Evolutionary conservation across 345 rosid genomes (phyloP), one percentile per base, ranked within the genome.

Genomic region (Gossypium stocksii): DNA sequence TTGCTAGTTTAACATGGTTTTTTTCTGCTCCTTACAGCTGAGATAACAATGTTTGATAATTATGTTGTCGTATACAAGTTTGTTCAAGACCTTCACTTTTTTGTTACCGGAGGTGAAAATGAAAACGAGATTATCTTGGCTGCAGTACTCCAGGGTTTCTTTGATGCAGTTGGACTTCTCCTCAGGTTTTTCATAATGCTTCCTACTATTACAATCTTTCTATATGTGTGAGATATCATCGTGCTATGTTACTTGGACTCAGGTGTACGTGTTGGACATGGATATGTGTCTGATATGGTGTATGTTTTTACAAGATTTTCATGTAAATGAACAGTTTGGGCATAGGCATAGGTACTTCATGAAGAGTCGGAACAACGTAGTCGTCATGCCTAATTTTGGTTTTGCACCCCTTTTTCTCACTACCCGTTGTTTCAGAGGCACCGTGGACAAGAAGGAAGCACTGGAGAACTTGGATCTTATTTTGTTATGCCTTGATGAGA

Each of bases 11-110:
- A 64, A 52, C 43, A 60, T 34, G 65, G 75, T 44, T 51, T 73
- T 70, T 73, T 56, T 53, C 14, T 19, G 10, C 14, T 86, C 41
- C 41, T 74, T 81, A 52, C 84, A 93, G 96, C 86, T 74, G 97
- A 93, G 78, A 89, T 93, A 74, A 84, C 86, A 41, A 87, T 91
- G 90, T 56, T 90, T 49, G 97, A 90, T 75, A 81, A 79, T 81
- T 78, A 86, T 69, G 48, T 91, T 41, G 82, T 91, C 14, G 88
- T 89, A 9, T 93, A 89, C 87, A 91, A 91, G 87, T 88, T 91
- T 70, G 90, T 84, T 69, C 96, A 90, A 79, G 96, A 88, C 82
- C 92, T 94, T 65, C 97, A 89, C 87, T 91, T 94, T 82, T 94
- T 90, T 81, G 93, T 92, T 64, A 87, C 94, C 1, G 97, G 97